Conservation (phyloP, 2,329 filamentous ascomycete genomes). For the Fusarium hostae region DNA sequence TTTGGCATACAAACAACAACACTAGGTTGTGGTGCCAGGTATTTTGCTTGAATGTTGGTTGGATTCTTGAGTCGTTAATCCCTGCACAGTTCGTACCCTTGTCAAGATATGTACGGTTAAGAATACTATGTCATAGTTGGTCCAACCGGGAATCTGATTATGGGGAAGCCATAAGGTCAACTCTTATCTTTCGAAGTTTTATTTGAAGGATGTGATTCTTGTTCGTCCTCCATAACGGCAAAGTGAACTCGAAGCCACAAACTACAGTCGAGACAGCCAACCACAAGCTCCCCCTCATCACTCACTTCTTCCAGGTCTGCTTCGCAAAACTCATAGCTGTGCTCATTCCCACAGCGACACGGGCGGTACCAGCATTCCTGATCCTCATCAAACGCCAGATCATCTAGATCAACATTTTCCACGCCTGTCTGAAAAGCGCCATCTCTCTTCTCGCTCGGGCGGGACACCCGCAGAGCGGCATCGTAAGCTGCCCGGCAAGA, state of each 20-base stretch:
- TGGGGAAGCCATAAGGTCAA: constrained; percentile 24
- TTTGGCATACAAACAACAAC: neutral
- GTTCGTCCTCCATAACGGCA: constrained; percentile 58
- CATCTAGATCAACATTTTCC: constrained; percentile 73
- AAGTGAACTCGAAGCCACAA: constrained; percentile 74
- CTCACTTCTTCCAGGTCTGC: constrained; percentile 68
- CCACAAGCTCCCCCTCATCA: constrained; percentile 69
- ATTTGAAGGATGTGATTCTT: constrained; percentile 18
- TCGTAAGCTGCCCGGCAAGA: constrained; percentile 65
- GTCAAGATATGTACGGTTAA: neutral
- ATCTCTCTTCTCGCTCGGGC: constrained; percentile 35
- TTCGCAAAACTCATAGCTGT: constrained; percentile 69
- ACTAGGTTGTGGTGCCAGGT: neutral
- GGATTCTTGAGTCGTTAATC: no score
- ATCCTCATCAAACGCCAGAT: constrained; percentile 64
- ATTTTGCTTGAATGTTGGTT: neutral
- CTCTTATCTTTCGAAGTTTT: constrained; percentile 33
- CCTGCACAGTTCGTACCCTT: neutral
- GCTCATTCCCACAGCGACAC: constrained; percentile 72
- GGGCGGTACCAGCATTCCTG: constrained; percentile 63
- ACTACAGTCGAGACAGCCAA: constrained; percentile 74
- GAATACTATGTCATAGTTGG: neutral
- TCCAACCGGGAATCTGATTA: neutral
- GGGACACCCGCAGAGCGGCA: constrained; percentile 55
- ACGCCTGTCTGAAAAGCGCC: constrained; percentile 66